phyloP scores from a whole-genome alignment of 108 stramenopile genomes.

The Nitzschia inconspicua region DNA sequence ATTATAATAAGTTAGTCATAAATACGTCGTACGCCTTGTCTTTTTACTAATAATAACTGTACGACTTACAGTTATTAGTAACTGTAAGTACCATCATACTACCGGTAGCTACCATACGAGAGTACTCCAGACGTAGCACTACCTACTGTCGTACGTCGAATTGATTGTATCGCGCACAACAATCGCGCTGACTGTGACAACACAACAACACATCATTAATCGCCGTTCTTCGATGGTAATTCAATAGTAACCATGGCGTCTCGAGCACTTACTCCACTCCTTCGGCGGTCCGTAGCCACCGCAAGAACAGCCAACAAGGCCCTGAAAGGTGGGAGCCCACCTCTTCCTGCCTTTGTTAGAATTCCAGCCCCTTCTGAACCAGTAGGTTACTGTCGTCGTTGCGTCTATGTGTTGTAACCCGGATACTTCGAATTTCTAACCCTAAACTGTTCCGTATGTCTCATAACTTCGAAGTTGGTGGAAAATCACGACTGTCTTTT shows the following conservation, averaged over 20 bases:
- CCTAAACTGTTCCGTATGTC: neutral
- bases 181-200: too few species aligned
- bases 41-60: too few species aligned
- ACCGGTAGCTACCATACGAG: too few species aligned
- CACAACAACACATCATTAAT: too few species aligned
- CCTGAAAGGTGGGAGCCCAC: slow-evolving; percentile 57
- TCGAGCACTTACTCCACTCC: slow-evolving; percentile 41
- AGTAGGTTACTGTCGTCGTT: slow-evolving; percentile 23
- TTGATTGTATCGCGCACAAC: too few species aligned
- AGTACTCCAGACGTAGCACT: too few species aligned
- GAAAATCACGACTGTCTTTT: slow-evolving; percentile 92
- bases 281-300: slow-evolving; percentile 60
- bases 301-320: slow-evolving; percentile 40
- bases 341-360: slow-evolving; percentile 75
- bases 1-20: too few species aligned
- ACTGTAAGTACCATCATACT: too few species aligned
- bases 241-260: slow-evolving; percentile 33
- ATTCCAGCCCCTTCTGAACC: slow-evolving; percentile 68
- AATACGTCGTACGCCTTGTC: too few species aligned
- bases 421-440: neutral
- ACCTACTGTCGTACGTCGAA: too few species aligned
- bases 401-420: neutral
- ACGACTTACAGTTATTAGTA: too few species aligned
- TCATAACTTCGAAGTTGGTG: slow-evolving; percentile 53
- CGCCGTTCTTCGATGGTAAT: too few species aligned